Conservation (phyloP, 352 stramenopile genomes). For the Blastocystis sp. region DNA sequence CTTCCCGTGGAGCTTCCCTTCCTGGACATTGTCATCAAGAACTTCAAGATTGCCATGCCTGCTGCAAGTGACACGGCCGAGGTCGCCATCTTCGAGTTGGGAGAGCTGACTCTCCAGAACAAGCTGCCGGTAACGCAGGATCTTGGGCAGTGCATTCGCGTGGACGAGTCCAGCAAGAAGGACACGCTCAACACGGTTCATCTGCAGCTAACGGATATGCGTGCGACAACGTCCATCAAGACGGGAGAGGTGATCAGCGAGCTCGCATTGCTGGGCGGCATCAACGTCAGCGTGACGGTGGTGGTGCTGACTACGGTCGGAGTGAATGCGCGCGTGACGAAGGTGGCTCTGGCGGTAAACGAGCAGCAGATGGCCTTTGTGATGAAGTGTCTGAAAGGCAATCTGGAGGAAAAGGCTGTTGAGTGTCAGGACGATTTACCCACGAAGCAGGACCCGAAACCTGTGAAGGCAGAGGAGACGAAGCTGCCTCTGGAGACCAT, state of each 20-base stretch:
- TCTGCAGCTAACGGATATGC: not conserved
- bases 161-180: not conserved
- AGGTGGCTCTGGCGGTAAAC: conserved; percentile 35
- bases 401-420: conserved; percentile 20
- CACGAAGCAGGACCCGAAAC: not conserved
- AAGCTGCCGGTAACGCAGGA: not conserved
- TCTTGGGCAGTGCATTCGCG: not conserved
- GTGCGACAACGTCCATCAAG: not conserved
- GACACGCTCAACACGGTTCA: conserved; percentile 14
- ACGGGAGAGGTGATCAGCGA: not conserved
- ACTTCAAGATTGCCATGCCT: not conserved
- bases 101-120: conserved; percentile 11
- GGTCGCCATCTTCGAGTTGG: conserved; percentile 17
- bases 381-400: conserved; percentile 5
- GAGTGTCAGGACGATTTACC: not conserved
- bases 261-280: conserved; percentile 10
- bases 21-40: conserved; percentile 22
- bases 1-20: not conserved
- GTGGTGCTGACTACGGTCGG: not conserved
- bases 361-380: conserved; percentile 26
- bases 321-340: conserved; percentile 27
- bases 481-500: not conserved
- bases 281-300: not conserved
- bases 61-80: not conserved
- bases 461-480: not conserved